Evolutionary conservation across 148 eudicot genomes (phyloP).

Genomic region (Amaranthus palmeri): DNA sequence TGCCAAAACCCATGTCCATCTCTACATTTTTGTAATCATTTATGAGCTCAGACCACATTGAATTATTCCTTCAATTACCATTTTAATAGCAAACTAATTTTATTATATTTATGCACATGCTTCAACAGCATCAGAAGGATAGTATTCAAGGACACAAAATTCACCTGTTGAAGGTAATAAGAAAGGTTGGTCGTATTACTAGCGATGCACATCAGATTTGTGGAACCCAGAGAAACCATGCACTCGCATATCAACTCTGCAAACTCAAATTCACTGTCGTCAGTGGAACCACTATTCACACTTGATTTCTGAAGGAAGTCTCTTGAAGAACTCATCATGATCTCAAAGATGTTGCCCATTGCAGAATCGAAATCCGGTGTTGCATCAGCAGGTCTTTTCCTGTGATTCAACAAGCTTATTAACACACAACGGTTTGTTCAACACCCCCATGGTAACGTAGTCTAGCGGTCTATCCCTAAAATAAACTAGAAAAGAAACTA

Average conservation of each 20-base stretch:
- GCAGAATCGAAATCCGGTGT: constrained; percentile 80
- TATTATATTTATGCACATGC: not conserved
- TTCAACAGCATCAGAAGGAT: not conserved
- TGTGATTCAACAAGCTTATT: constrained; percentile 33
- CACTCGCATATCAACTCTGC: constrained; percentile 86
- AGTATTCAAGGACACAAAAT: constrained; percentile 10
- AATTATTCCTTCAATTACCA: not conserved
- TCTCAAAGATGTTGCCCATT: constrained; percentile 62
- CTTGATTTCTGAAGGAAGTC: constrained; percentile 69
- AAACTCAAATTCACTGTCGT: constrained; percentile 72
- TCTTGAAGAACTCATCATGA: constrained; percentile 64
- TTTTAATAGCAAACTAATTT: not conserved
- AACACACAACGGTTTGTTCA: not conserved
- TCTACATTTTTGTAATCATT: not conserved
- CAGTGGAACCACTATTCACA: constrained; percentile 38
- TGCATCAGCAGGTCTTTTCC: constrained; percentile 86
- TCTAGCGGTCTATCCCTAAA: constrained; percentile 8
- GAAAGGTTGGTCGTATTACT: constrained; percentile 49
- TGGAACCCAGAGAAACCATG: constrained; percentile 81
- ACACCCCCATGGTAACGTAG: not conserved
- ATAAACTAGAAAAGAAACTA: constrained; percentile 3
- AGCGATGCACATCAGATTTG: constrained; percentile 71
- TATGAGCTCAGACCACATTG: not conserved
- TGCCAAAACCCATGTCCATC: too few species aligned
- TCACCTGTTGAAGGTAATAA: constrained; percentile 79